Conservation (phyloP, 2,329 filamentous ascomycete species). For the Acrocalymma vagum region DNA sequence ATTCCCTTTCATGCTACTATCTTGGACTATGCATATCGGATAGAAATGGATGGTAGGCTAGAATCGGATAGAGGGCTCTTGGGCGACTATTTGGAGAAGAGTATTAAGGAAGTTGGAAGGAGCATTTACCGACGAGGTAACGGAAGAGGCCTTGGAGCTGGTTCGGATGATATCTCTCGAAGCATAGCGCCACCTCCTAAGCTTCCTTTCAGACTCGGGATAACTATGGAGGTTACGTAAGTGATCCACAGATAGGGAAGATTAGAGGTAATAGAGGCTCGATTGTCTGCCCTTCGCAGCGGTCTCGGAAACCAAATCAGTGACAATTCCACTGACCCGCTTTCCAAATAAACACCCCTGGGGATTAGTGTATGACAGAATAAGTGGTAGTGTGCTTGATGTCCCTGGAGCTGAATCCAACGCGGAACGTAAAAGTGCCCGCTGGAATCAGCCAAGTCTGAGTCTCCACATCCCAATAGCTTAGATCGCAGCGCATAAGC, state of each 20-base stretch:
- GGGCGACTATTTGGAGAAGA: constrained; percentile 12
- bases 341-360: too few relatives aligned
- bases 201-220: too few relatives aligned
- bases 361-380: too few relatives aligned
- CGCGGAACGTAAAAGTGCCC: constrained; percentile 33
- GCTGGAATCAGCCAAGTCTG: constrained; percentile 37
- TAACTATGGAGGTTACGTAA: too few relatives aligned
- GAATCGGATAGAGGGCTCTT: constrained; percentile 8
- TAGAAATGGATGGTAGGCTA: constrained; percentile 10
- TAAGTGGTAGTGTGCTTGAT: too few relatives aligned
- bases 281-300: too few relatives aligned
- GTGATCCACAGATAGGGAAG: too few relatives aligned
- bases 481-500: constrained; percentile 26
- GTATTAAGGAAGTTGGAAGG: constrained; percentile 9
- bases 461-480: constrained; percentile 27
- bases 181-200: too few relatives aligned
- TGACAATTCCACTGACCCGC: too few relatives aligned
- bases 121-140: constrained; percentile 10
- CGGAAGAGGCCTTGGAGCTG: constrained; percentile 1
- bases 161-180: background rate
- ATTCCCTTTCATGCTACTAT: constrained; percentile 21
- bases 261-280: too few relatives aligned
- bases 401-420: background rate
- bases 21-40: constrained; percentile 15
- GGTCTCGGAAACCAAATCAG: too few relatives aligned